Percentiles rank a stretch among this genome's conserved stretches.
Evolutionary conservation across 805 yeast species (phyloP).

Genomic region (Zygoascus tannicola): DNA sequence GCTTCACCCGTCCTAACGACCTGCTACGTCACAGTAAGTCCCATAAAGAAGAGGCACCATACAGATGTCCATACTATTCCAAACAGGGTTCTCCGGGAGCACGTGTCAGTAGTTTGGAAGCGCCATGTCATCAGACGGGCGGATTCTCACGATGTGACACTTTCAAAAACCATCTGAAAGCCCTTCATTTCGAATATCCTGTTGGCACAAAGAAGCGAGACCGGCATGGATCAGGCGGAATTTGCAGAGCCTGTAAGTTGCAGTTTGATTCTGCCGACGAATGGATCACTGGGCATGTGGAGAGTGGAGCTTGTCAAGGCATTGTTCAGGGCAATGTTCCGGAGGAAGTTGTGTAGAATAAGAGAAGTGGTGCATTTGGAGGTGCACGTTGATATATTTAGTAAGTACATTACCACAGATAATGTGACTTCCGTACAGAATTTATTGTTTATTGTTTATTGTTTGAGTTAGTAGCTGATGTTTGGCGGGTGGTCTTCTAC

Average conservation of each 20-base stretch:
- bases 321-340: no score
- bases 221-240: slow-evolving; percentile 57
- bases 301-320: slow-evolving; percentile 26
- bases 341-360: no score
- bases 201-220: slow-evolving; percentile 75
- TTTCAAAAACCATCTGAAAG: slow-evolving; percentile 81
- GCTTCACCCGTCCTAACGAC: slow-evolving; percentile 84
- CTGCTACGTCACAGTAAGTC: slow-evolving; percentile 75
- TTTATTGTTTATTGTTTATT: no score
- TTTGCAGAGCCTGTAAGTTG: slow-evolving; percentile 67
- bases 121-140: slow-evolving; percentile 68
- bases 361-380: no score
- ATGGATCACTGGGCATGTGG: slow-evolving; percentile 74
- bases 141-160: slow-evolving; percentile 86
- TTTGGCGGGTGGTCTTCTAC: no score
- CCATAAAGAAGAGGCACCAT: slow-evolving; percentile 73
- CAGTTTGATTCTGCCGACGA: slow-evolving; percentile 60
- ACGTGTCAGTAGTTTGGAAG: slow-evolving; percentile 9
- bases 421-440: no score
- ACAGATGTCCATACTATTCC: slow-evolving; percentile 66
- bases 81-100: slow-evolving; percentile 6
- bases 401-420: no score
- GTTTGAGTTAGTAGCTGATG: no score
- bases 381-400: no score
- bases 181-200: slow-evolving; percentile 84